Conservation (phyloP, 78 protist species). For the slime mould (Dictyostelium discoideum) region dicty_2.7 NC_007089.4:1206501-1207000, state of each 20-base stretch:
- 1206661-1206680: background rate
- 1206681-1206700: background rate
- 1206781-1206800: background rate
- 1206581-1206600: background rate
- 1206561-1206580: background rate
- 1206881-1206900: background rate
- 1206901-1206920: background rate
- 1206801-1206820: constrained; percentile 1
- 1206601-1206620: background rate
- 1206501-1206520: background rate
- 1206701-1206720: background rate
- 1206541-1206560: background rate
- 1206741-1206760: background rate
- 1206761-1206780: background rate
- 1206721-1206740: background rate
- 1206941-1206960: background rate
- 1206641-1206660: background rate
- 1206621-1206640: background rate
- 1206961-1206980: background rate
- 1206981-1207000: background rate
- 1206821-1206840: background rate
- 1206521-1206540: background rate
- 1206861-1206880: background rate
- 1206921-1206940: background rate
- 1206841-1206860: background rate